These are phyloP conservation scores for Collybiopsis confluens DNA, from an alignment of 768 basidiomycete genomes.

Conservation along the genomic window DNA sequence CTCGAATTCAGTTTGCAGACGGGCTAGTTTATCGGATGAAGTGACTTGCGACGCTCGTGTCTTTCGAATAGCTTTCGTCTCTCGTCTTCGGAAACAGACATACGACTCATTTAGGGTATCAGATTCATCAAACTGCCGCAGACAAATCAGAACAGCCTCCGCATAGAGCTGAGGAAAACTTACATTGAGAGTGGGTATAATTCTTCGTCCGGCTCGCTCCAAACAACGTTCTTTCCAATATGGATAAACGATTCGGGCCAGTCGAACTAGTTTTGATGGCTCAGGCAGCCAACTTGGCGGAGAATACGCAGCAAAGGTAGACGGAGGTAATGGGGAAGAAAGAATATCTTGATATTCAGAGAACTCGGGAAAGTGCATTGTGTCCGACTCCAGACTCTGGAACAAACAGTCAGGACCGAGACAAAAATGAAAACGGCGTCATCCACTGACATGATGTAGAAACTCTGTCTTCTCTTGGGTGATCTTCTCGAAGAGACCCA, in stretches of 20 bases:
- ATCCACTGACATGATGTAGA: slow-evolving; percentile 74
- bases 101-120: slow-evolving; percentile 91
- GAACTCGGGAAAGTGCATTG: slow-evolving; percentile 65
- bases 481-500: slow-evolving; percentile 90
- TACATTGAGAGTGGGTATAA: slow-evolving; percentile 88
- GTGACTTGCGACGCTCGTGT: slow-evolving; percentile 88
- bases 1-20: slow-evolving; percentile 72
- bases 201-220: slow-evolving; percentile 75
- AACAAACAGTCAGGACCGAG: slow-evolving; percentile 5
- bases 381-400: slow-evolving; percentile 60
- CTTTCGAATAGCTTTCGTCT: slow-evolving; percentile 91
- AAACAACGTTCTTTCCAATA: slow-evolving; percentile 88
- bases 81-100: slow-evolving; percentile 93
- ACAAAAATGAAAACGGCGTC: not conserved
- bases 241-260: slow-evolving; percentile 74
- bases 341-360: slow-evolving; percentile 71
- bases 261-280: slow-evolving; percentile 56
- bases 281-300: slow-evolving; percentile 68
- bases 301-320: slow-evolving; percentile 64
- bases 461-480: slow-evolving; percentile 88
- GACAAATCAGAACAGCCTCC: slow-evolving; percentile 6
- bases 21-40: slow-evolving; percentile 83
- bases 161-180: slow-evolving; percentile 23
- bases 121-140: slow-evolving; percentile 75
- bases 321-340: slow-evolving; percentile 50